phyloP scores from a whole-genome alignment of 1,139 yeast species.

The Wickerhamomyces sp. region DNA sequence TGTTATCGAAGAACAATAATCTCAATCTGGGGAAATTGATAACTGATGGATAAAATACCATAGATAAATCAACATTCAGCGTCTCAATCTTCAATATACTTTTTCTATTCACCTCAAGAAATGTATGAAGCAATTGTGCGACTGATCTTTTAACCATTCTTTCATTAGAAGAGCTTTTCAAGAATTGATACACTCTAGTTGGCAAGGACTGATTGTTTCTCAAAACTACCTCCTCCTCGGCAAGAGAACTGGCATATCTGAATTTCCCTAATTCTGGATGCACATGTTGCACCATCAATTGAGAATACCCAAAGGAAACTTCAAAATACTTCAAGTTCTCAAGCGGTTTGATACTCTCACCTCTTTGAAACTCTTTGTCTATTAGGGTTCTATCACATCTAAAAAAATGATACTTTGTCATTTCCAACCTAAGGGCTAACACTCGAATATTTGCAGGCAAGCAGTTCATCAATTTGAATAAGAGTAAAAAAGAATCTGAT shows the following conservation, averaged over 20 bases:
- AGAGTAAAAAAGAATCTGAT: conserved; percentile 5
- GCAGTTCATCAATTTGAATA: conserved; percentile 3
- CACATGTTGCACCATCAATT: conserved; percentile 3
- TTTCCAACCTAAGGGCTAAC: conserved; percentile 8
- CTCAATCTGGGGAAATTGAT: conserved; percentile 19
- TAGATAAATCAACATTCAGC: conserved; percentile 19
- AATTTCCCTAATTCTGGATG: conserved; percentile 12
- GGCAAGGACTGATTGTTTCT: neutral
- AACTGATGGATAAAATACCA: conserved; percentile 17
- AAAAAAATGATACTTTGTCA: conserved; percentile 5
- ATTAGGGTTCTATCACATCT: neutral
- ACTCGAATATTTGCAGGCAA: conserved; percentile 8
- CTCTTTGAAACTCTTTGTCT: neutral
- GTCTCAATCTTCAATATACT: conserved; percentile 17
- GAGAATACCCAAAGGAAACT: conserved; percentile 4
- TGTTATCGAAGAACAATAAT: conserved; percentile 24
- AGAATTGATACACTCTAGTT: neutral
- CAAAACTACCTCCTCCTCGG: conserved; percentile 5
- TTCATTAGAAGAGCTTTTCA: neutral
- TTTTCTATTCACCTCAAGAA: conserved; percentile 3
- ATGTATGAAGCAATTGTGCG: conserved; percentile 5
- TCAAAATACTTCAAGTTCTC: conserved; percentile 7
- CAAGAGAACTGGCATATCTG: neutral
- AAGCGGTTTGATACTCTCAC: neutral
- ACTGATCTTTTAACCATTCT: conserved; percentile 1